A percentile compares a stretch with the other conserved stretches of the same genome.
Evolutionary conservation across 768 basidiomycete genomes (phyloP).

Genomic region (Terana coerulea): DNA sequence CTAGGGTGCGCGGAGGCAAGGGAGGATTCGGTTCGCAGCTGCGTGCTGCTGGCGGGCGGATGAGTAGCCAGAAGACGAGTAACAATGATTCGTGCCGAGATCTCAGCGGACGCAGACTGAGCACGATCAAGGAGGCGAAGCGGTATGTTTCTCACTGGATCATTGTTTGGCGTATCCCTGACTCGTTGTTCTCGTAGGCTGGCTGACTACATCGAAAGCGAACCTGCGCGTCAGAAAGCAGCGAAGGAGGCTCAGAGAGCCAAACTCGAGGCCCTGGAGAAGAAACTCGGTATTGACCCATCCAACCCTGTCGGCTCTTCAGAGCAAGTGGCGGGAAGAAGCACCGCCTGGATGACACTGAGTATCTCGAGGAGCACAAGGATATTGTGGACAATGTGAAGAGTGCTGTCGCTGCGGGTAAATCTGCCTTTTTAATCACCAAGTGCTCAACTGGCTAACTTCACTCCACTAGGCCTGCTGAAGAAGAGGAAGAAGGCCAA

Average conservation of each 20-base stretch:
- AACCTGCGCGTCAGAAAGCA: slow-evolving; percentile 77
- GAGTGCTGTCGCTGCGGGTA: slow-evolving; percentile 84
- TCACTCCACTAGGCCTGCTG: slow-evolving; percentile 45
- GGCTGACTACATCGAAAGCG: slow-evolving; percentile 81
- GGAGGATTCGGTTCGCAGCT: slow-evolving; percentile 97
- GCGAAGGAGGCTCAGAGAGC: slow-evolving; percentile 72
- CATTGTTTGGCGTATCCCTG: no score
- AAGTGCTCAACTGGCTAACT: slow-evolving; percentile 11
- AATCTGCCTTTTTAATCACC: slow-evolving; percentile 21
- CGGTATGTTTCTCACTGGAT: slow-evolving; percentile 48
- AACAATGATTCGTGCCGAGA: slow-evolving; percentile 96
- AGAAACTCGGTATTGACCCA: slow-evolving; percentile 66
- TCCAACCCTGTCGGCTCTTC: slow-evolving; percentile 33
- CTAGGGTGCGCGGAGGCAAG: slow-evolving; percentile 83
- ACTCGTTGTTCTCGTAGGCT: slow-evolving; percentile 43
- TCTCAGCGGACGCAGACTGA: slow-evolving; percentile 82
- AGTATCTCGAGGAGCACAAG: slow-evolving; percentile 86
- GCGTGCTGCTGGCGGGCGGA: slow-evolving; percentile 94
- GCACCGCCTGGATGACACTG: slow-evolving; percentile 86
- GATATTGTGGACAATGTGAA: slow-evolving; percentile 91
- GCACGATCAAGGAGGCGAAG: slow-evolving; percentile 95
- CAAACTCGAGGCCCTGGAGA: slow-evolving; percentile 83
- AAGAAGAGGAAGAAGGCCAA: slow-evolving; percentile 78
- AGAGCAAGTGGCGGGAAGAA: slow-evolving; percentile 68
- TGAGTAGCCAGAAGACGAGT: slow-evolving; percentile 94